A percentile compares a stretch with the other conserved stretches of the same genome.
Evolutionary conservation across 2,329 filamentous ascomycete genomes (phyloP).

Genomic region (Fusarium pininemorale): DNA sequence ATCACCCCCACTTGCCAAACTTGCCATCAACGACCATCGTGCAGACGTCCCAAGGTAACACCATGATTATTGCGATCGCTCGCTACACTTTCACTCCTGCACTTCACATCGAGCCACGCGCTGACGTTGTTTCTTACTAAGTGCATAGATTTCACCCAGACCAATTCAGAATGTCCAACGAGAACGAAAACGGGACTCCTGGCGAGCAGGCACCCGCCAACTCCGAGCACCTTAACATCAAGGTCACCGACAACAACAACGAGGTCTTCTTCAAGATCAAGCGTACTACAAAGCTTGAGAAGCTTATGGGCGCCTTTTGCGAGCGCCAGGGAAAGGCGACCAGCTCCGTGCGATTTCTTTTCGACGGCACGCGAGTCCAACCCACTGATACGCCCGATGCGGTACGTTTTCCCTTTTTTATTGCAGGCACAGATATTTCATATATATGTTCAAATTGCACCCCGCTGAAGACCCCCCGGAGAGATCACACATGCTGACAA

Average conservation of each 20-base stretch:
- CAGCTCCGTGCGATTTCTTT: constrained; percentile 89
- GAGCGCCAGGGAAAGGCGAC: constrained; percentile 91
- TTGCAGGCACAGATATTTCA: background rate
- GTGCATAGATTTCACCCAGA: background rate
- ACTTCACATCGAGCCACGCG: constrained; percentile 2
- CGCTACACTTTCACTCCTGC: constrained; percentile 9
- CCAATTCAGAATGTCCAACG: constrained; percentile 56
- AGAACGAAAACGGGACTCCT: constrained; percentile 60
- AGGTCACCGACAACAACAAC: constrained; percentile 99
- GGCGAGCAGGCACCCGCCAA: constrained; percentile 57
- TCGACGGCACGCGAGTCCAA: constrained; percentile 94
- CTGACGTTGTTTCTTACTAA: constrained; percentile 20
- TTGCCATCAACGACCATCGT: constrained; percentile 2
- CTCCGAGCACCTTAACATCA: constrained; percentile 95
- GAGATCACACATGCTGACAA: constrained; percentile 14
- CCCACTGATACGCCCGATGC: constrained; percentile 89
- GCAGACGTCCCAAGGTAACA: constrained; percentile 17
- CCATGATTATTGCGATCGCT: constrained; percentile 1
- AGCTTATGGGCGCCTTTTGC: constrained; percentile 98
- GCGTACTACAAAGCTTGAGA: constrained; percentile 92
- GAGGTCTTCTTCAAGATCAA: constrained; percentile 99
- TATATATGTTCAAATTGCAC: background rate
- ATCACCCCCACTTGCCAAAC: constrained; percentile 15
- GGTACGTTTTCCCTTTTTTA: constrained; percentile 65
- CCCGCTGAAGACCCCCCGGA: background rate